phyloP scores from a whole-genome alignment of 805 yeast genomes.

The Suhomyces pyralidae region DNA sequence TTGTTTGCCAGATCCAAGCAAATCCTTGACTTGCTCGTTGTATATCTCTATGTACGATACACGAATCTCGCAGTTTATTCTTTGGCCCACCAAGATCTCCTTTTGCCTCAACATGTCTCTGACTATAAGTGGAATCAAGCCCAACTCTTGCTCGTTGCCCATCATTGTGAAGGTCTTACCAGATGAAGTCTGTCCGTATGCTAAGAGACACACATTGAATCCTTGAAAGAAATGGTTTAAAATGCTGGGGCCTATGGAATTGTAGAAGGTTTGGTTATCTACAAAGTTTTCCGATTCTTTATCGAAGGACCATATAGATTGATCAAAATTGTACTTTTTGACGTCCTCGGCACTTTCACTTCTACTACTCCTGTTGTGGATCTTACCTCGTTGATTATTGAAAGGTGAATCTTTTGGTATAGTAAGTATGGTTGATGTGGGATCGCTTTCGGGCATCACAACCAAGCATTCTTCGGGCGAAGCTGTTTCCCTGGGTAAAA shows the following conservation, averaged over 20 bases:
- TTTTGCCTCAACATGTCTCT: constrained; percentile 48
- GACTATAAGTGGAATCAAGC: constrained; percentile 45
- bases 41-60: constrained; percentile 73
- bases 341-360: constrained; percentile 10
- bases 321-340: constrained; percentile 50
- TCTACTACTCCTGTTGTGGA: not conserved
- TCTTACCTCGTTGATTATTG: constrained; percentile 5
- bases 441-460: constrained; percentile 27
- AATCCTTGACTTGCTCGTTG: constrained; percentile 71
- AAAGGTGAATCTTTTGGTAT: constrained; percentile 22
- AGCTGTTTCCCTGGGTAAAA: constrained; percentile 27
- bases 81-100: constrained; percentile 33
- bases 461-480: constrained; percentile 22
- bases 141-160: constrained; percentile 35
- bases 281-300: constrained; percentile 31
- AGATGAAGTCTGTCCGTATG: constrained; percentile 44
- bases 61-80: constrained; percentile 37
- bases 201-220: constrained; percentile 40
- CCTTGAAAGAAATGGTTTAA: constrained; percentile 48
- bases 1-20: constrained; percentile 33
- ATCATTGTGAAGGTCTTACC: constrained; percentile 45
- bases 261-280: constrained; percentile 51
- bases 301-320: constrained; percentile 49
- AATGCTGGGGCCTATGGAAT: constrained; percentile 54
- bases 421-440: constrained; percentile 15